Conservation (phyloP, 1,139 yeast species). For the Scheffersomyces illinoinensis region DNA sequence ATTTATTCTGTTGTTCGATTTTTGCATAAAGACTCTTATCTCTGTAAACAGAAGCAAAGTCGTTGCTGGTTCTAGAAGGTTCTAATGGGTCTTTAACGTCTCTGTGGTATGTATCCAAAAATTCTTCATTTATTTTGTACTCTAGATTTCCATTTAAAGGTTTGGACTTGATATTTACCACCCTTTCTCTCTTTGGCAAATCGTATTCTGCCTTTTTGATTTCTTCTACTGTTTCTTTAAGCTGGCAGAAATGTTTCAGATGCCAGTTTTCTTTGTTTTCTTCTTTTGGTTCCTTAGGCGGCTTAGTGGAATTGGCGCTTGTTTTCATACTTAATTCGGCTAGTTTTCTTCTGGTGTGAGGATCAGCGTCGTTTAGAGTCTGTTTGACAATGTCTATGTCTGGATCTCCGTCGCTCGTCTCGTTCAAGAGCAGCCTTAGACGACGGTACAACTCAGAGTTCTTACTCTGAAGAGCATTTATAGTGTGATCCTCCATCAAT, state of each 20-base stretch:
- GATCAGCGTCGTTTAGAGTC: neutral
- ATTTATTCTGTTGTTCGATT: conserved; percentile 4
- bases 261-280: conserved; percentile 7
- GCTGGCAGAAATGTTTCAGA: conserved; percentile 9
- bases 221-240: conserved; percentile 13
- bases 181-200: conserved; percentile 7
- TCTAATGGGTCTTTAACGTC: neutral
- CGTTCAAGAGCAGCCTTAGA: neutral
- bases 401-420: neutral
- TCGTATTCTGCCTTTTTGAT: conserved; percentile 13
- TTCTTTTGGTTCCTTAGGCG: neutral
- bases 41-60: neutral
- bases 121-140: neutral
- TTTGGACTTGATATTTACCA: neutral
- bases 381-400: neutral
- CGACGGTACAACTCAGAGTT: neutral
- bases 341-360: neutral
- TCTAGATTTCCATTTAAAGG: neutral
- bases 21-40: conserved; percentile 2
- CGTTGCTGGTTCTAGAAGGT: neutral
- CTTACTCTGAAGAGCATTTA: neutral
- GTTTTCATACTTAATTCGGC: neutral
- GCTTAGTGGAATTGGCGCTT: neutral
- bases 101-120: neutral
- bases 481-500: neutral